Conservation (phyloP, 2,329 filamentous ascomycete species). For the Endoconidiophora laricicola region DNA sequence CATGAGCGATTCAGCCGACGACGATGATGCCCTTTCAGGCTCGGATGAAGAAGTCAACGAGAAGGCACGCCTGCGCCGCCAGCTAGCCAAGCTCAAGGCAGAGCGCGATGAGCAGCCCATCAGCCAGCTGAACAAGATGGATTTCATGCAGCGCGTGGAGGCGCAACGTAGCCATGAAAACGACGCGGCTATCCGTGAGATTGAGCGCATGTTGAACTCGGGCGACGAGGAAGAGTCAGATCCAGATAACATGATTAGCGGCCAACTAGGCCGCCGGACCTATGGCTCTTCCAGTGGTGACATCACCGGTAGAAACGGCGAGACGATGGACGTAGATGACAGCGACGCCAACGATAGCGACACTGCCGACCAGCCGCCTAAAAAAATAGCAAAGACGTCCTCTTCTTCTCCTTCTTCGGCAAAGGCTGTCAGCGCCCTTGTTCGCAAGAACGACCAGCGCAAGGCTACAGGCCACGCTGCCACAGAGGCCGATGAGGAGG, state of each 20-base stretch:
- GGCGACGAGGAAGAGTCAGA: constrained; percentile 37
- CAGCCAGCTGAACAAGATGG: constrained; percentile 64
- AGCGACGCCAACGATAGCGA: constrained; percentile 19
- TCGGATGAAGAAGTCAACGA: constrained; percentile 28
- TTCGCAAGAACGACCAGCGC: constrained; percentile 8
- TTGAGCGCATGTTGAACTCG: constrained; percentile 57
- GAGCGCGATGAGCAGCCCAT: constrained; percentile 35
- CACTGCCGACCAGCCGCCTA: constrained; percentile 15
- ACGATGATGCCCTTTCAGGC: constrained; percentile 22
- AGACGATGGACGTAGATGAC: constrained; percentile 5
- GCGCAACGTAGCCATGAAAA: constrained; percentile 62
- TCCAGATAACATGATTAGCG: constrained; percentile 28
- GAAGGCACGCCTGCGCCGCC: constrained; percentile 30
- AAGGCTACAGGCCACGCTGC: constrained; percentile 16
- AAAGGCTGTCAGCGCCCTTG: constrained; percentile 4
- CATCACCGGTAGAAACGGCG: constrained; percentile 16
- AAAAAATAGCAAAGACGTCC: constrained; percentile 11
- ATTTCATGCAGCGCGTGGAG: constrained; percentile 88
- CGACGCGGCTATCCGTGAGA: constrained; percentile 53
- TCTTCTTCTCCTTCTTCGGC: background rate
- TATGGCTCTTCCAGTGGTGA: constrained; percentile 24
- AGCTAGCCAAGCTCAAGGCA: constrained; percentile 25
- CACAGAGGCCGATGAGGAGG: constrained; percentile 14
- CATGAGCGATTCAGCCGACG: constrained; percentile 39
- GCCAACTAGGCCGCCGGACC: constrained; percentile 44